Conservation (phyloP, 2,329 filamentous ascomycete species). For the Coleophoma eucalyptorum region DNA sequence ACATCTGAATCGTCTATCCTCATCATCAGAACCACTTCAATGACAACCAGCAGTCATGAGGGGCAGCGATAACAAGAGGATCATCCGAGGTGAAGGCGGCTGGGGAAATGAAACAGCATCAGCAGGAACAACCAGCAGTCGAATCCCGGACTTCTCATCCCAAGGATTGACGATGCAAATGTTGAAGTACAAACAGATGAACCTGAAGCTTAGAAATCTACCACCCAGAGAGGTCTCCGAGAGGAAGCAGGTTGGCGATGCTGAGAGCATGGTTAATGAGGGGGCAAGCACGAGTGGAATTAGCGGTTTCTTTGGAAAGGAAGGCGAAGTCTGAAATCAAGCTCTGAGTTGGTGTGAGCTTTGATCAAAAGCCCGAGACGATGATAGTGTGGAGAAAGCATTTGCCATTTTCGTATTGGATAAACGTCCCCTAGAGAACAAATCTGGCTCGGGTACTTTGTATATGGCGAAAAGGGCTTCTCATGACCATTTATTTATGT, state of each 20-base stretch:
- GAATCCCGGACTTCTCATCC: conserved; percentile 29
- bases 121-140: neutral
- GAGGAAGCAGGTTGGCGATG: conserved; percentile 86
- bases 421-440: no score
- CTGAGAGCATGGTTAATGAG: conserved; percentile 68
- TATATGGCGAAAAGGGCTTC: no score
- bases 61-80: neutral
- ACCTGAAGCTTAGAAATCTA: conserved; percentile 64
- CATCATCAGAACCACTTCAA: conserved; percentile 93
- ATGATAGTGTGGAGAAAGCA: no score
- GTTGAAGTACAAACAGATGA: conserved; percentile 47
- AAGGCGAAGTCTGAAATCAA: conserved; percentile 20
- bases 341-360: no score
- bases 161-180: conserved; percentile 58
- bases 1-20: conserved; percentile 92
- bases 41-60: conserved; percentile 56
- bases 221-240: conserved; percentile 68
- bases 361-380: no score
- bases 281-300: conserved; percentile 20
- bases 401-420: no score
- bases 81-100: neutral
- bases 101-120: neutral
- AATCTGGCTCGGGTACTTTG: no score
- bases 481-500: no score
- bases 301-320: conserved; percentile 28